Base-by-base conservation (phyloP, 2,329 filamentous ascomycete species). In the Dendrostoma leiphaemia region DNA sequence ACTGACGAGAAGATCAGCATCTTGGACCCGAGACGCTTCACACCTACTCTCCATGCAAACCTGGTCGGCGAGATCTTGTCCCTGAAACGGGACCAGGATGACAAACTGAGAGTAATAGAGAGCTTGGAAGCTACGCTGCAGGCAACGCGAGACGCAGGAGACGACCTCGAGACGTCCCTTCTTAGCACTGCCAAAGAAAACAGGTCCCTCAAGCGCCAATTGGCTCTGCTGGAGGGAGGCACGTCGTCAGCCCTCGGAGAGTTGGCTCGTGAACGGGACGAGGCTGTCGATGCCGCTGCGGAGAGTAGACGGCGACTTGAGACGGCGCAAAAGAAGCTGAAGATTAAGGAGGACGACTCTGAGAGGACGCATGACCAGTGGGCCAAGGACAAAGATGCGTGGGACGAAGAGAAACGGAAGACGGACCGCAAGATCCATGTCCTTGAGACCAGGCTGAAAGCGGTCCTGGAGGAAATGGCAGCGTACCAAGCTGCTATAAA, bases 41-140 rank as follows among this genome's bases (percentile, higher is more conserved):
- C 94, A 0, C 94, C 94, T 1, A 97, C 92, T 0, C 75, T 99
- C 10, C 94, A 97, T 69, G 94, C 94, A 8, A 97, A 90, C 47
- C 76, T 99, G 6, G 93, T 99, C 1, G 93, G 93, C 0, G 94
- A 99, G 69, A 99, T 99, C 59, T 76, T 99, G 35, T 84, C 86
- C 2, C 74, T 99, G 47, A 85, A 92, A 21, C 82, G 94, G 54
- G 94, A 99, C 60, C 84, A 97, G 59, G 94, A 99, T 66, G 90
- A 89, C 38, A 97, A 96, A 71, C 82, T 87, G 41, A 90, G 85
- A 63, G 81, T 91, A 50, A 96, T 99, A 51, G 92, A 97, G 67
- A 85, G 82, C 50, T 77, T 99, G 15, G 94, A 99, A 71, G 76
- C 80, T 1, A 85, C 80, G 24, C 74, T 99, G 31, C 85, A 95